phyloP scores from a whole-genome alignment of 345 rosid species.

The Ailanthus altissimus region DNA sequence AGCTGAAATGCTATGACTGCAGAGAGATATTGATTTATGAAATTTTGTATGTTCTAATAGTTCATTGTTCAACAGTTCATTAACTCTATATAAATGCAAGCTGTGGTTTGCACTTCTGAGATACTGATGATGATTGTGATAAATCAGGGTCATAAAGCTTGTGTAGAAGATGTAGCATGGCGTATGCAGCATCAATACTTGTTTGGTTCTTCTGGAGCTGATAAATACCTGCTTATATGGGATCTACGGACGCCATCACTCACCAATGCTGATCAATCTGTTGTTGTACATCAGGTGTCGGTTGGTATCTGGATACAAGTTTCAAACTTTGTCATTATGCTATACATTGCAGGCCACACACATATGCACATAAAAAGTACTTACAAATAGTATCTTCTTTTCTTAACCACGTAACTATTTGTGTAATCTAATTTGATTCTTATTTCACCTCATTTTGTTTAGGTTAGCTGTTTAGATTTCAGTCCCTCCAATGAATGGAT shows the following conservation, averaged over 20 bases:
- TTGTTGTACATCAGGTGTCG: constrained; percentile 91
- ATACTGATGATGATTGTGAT: not conserved
- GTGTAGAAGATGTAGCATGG: constrained; percentile 98
- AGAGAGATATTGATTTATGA: no score
- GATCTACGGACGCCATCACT: constrained; percentile 72
- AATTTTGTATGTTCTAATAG: no score
- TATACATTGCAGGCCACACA: not conserved
- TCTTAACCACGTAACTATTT: not conserved
- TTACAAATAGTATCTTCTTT: not conserved
- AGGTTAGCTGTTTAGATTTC: constrained; percentile 94
- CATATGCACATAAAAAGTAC: not conserved
- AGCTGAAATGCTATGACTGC: no score
- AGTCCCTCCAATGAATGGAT: constrained; percentile 96
- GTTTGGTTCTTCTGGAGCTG: constrained; percentile 97
- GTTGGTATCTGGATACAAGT: constrained; percentile 31
- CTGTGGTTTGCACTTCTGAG: not conserved
- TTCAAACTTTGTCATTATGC: not conserved
- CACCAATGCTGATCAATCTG: constrained; percentile 73
- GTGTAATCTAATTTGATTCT: constrained; percentile 3
- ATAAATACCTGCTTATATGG: constrained; percentile 83
- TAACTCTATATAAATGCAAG: not conserved
- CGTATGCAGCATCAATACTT: constrained; percentile 84
- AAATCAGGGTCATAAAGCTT: constrained; percentile 62
- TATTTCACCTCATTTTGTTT: constrained; percentile 4
- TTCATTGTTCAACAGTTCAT: not conserved